Conservation (phyloP, 805 yeast species). For the Starmerella apicola region DNA sequence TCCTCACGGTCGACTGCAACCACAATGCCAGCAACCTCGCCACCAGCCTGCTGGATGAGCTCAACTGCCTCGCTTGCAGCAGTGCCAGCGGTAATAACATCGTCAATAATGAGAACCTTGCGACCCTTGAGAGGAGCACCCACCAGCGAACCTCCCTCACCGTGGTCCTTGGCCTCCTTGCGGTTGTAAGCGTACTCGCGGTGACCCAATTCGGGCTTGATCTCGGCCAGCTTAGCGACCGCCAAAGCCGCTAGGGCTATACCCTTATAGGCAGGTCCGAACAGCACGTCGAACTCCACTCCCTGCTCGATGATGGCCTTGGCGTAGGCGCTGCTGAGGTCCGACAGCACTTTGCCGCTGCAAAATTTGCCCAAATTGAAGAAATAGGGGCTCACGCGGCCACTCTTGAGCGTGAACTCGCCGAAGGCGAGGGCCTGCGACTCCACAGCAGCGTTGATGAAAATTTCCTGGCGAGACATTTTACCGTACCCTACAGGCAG, state of each 20-base stretch:
- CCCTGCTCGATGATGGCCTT: slow-evolving; percentile 71
- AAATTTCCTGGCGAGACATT: slow-evolving; percentile 28
- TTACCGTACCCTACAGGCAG: too few relatives aligned
- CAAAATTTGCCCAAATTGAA: slow-evolving; percentile 86
- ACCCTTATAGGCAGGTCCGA: slow-evolving; percentile 98
- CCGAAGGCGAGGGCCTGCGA: slow-evolving; percentile 81
- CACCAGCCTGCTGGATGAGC: slow-evolving; percentile 58
- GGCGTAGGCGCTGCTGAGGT: slow-evolving; percentile 80
- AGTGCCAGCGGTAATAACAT: slow-evolving; percentile 97
- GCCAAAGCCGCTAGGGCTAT: slow-evolving; percentile 91
- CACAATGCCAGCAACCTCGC: slow-evolving; percentile 67
- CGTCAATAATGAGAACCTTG: slow-evolving; percentile 77
- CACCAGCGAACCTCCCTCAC: slow-evolving; percentile 93
- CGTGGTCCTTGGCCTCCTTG: slow-evolving; percentile 81
- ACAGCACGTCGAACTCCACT: slow-evolving; percentile 74
- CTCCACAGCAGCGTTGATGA: slow-evolving; percentile 71
- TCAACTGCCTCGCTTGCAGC: slow-evolving; percentile 90
- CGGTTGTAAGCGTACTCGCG: slow-evolving; percentile 90
- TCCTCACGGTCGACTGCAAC: slow-evolving; percentile 95
- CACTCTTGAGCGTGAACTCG: slow-evolving; percentile 77
- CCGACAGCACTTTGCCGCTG: slow-evolving; percentile 66
- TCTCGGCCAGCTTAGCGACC: slow-evolving; percentile 80
- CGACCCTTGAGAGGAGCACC: slow-evolving; percentile 67
- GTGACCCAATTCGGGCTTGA: slow-evolving; percentile 52
- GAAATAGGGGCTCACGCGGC: slow-evolving; percentile 90